Base-by-base conservation (phyloP, 192 early-diverging fungal genomes). In the Entophlyctis luteolus region DNA sequence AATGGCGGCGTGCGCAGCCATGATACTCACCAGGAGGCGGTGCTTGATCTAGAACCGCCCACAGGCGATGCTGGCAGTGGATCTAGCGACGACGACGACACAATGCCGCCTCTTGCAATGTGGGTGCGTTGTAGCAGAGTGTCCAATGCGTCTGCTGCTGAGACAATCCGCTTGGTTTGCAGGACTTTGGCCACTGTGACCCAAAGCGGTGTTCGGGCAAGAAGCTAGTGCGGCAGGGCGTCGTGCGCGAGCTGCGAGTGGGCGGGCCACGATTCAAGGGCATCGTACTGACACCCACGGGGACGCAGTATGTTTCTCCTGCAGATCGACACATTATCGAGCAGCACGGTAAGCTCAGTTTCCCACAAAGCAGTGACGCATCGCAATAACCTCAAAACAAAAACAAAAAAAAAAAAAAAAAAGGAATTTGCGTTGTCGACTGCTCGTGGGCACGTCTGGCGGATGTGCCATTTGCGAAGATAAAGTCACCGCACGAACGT, bases 121-220 rank as follows among this genome's bases (percentile, higher is more conserved):
- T 66, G 63, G 63, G 63, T 65, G 20, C 27, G 62, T 65, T 12
- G 38, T 25, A 25, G 10, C 16, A 12, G 22, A 16, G 38, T 3
- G 20, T 33, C 27, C 34, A 18, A 27, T 6, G 12, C 62, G 31
- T 33, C 23, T 32, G 16, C 4, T 5, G 10, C 4, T 12, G 32
- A 46, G 29, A 14, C 2, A 27, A 29, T 38, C 28, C 1, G 32
- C 27, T 2, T 25, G 20, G 28, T 10, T 10, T 33, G n/a, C 55
- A 74, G 93, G 97, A 99, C 76, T 99, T 99, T 83, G 91, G 91
- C 59, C 97, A 99, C 73, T 98, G 95, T 79, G 97, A 99, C 73
- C 97, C 97, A 0, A 95, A 96, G 76, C 87, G 95, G 18, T 98
- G 95, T 77, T 96, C 93, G 2, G 95, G 97, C 53, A 88, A 90